Percentiles rank a stretch among this genome's conserved stretches.
These are phyloP conservation scores for Penicillium sp. DNA, from an alignment of 2,329 filamentous ascomycete species.

Conservation along the genomic window DNA sequence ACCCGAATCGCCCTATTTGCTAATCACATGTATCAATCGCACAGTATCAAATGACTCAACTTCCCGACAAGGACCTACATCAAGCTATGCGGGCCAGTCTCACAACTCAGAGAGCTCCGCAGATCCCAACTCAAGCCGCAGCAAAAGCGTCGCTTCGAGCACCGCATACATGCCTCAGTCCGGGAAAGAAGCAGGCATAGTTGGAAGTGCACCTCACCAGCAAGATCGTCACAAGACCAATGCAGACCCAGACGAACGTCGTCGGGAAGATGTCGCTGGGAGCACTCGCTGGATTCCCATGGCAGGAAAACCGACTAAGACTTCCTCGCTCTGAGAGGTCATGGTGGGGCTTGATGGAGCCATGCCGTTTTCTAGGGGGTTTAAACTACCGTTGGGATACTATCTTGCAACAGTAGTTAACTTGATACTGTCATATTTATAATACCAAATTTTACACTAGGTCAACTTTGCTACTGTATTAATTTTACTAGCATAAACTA, in stretches of 20 bases:
- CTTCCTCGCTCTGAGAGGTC: background rate
- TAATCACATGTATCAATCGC: too few species aligned
- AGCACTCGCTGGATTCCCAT: background rate
- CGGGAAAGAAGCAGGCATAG: background rate
- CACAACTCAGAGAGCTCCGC: background rate
- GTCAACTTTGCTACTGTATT: too few species aligned
- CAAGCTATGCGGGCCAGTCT: background rate
- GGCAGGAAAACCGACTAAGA: slow-evolving; percentile 1
- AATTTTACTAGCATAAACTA: slow-evolving; percentile 3
- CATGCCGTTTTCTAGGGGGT: too few species aligned
- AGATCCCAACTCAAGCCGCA: background rate
- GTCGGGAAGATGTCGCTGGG: background rate
- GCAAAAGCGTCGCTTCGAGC: background rate
- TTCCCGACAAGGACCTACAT: too few species aligned
- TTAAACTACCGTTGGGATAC: too few species aligned
- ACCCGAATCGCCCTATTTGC: too few species aligned
- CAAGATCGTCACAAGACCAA: background rate
- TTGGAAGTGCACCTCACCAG: background rate
- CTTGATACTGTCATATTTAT: too few species aligned
- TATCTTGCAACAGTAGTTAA: too few species aligned
- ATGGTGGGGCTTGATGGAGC: too few species aligned
- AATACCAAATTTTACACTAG: too few species aligned
- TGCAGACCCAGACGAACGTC: slow-evolving; percentile 4
- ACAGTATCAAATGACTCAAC: too few species aligned
- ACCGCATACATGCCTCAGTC: slow-evolving; percentile 1